Conservation (phyloP, 2,329 filamentous ascomycete species). For the Colletotrichum sp. region DNA sequence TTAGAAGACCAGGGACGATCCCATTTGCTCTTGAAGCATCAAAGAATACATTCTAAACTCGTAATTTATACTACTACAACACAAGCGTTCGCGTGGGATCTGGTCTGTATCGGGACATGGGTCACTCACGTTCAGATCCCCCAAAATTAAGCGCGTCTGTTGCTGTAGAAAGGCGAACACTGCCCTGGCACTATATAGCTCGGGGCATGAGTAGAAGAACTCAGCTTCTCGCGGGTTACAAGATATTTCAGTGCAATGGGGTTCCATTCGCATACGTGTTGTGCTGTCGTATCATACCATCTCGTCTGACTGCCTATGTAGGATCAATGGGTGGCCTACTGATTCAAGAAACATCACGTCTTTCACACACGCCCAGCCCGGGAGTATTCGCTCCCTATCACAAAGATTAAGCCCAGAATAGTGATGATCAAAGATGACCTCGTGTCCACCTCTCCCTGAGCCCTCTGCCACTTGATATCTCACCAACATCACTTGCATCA, state of each 20-base stretch:
- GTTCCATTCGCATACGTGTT: neutral
- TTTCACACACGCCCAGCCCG: too few relatives aligned
- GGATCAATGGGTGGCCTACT: too few relatives aligned
- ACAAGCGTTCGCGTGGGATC: too few relatives aligned
- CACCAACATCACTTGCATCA: neutral
- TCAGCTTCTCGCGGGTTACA: rapidly evolving
- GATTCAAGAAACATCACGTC: too few relatives aligned
- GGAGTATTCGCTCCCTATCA: too few relatives aligned
- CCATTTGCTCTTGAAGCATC: too few relatives aligned
- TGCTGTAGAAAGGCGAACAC: neutral
- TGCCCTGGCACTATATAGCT: rapidly evolving
- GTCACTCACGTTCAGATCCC: rapidly evolving
- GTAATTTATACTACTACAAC: rapidly evolving
- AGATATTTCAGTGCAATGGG: neutral
- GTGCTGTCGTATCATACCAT: neutral
- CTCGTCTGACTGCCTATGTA: neutral
- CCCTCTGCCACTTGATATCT: too few relatives aligned
- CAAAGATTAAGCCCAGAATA: too few relatives aligned
- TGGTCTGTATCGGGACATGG: rapidly evolving
- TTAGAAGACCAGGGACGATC: rapidly evolving
- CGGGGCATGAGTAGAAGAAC: neutral
- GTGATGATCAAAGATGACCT: rapidly evolving
- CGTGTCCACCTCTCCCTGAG: too few relatives aligned
- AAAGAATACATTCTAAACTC: too few relatives aligned
- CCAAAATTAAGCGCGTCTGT: neutral